Evolutionary conservation across 129 eudicot genomes (phyloP), one percentile per base, ranked within the genome.

Genomic region (Tagetes erecta): DNA sequence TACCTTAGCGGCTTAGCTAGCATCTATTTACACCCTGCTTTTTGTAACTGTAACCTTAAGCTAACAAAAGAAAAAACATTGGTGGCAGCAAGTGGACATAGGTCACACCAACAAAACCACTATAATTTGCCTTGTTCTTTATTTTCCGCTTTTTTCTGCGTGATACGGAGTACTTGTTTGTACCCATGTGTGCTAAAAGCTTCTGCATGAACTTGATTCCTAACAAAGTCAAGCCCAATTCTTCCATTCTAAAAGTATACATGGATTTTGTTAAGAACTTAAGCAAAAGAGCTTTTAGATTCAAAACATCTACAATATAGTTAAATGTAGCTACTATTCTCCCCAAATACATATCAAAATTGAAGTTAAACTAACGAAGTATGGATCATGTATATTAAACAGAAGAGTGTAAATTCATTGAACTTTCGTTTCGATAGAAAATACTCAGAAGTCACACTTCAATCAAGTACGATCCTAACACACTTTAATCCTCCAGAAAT

Each of bases 351-450:
- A 63, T 12, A 34, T 69, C 74, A 69, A 6, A 6, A 49, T 6
- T 36, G 62, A 35, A 69, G 11, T 36, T 69, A 35, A 69, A 49
- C 6, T 13, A 35, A 47, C 2, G 63, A 56, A 56, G 12, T 30
- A 56, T 33, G 30, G 63, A 56, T 36, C 63, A 56, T 30, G 59
- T 50, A n/a, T 47, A 41, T 69, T 7, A 70, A 70, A 14, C 60
- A 5, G 47, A 52, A 6, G 49, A 37, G 50, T 37, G 64, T 53
- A 37, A 35, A 52, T 5, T n/a, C 3, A 37, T 13, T 20, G 50
- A 1, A 41, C 64, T 37, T 53, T 71, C 2, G 31, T 51, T 52
- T 38, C 45, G 0, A 6, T 9, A 37, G 1, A 63, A 37, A 62
- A 37, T 14, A 8, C 1, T 63, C n/a, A 6, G 10, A 52, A 13